Evolutionary conservation across 2,329 filamentous ascomycete species (phyloP).

Genomic region (Cytospora schulzeri): DNA sequence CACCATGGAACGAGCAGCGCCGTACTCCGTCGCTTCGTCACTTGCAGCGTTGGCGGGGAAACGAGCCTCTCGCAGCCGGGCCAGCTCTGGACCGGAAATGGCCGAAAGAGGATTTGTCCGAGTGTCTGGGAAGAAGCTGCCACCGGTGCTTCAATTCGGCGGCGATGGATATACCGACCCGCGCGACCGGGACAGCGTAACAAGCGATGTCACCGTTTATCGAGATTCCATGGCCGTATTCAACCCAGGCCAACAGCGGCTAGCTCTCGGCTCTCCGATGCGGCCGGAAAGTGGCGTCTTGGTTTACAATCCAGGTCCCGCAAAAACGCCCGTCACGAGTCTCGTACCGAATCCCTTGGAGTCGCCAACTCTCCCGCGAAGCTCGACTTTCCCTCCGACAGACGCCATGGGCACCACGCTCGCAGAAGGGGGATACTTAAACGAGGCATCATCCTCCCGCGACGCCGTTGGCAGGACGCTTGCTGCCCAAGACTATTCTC

Average conservation of each 20-base stretch:
- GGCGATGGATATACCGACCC: conserved; percentile 64
- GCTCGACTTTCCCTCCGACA: conserved; percentile 19
- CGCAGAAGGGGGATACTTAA: conserved; percentile 1
- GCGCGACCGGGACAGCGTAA: conserved; percentile 48
- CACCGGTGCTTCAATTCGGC: conserved; percentile 62
- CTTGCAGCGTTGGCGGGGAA: conserved; percentile 51
- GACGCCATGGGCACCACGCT: conserved; percentile 30
- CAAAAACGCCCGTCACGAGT: conserved; percentile 59
- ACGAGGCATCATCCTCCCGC: background rate
- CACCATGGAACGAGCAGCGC: conserved; percentile 50
- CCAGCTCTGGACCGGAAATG: conserved; percentile 38
- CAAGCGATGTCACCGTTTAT: conserved; percentile 47
- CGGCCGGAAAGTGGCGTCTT: conserved; percentile 61
- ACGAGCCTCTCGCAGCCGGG: conserved; percentile 37
- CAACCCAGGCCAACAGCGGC: conserved; percentile 39
- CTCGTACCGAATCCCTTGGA: conserved; percentile 19
- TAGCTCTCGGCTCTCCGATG: conserved; percentile 61
- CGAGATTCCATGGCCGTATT: conserved; percentile 37
- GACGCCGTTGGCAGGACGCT: conserved; percentile 23
- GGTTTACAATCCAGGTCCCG: conserved; percentile 67
- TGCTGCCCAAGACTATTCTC: conserved; percentile 24
- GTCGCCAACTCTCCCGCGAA: conserved; percentile 21
- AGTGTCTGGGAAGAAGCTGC: conserved; percentile 65
- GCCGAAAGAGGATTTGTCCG: conserved; percentile 65
- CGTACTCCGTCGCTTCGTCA: conserved; percentile 51